Base-by-base conservation (phyloP, 1,139 yeast genomes). In the Yamadazyma oceani region DNA sequence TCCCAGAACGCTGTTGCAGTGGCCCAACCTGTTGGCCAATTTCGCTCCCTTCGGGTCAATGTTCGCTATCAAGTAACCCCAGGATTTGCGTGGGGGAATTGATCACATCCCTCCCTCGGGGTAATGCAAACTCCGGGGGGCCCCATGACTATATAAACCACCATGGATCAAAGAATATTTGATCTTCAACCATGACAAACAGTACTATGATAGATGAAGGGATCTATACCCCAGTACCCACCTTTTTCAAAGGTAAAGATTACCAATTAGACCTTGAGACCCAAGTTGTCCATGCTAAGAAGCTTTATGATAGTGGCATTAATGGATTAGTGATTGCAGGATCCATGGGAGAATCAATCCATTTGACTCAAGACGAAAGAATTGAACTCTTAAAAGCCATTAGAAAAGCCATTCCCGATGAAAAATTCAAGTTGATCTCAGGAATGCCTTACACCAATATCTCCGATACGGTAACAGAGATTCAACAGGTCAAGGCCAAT, bases 321-420 rank as follows among this genome's bases (percentile, higher is more conserved):
- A 52, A 56, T 35, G 80, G 80, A 12, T 54, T 70, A 8, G 75
- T 73, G 8, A 49, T 74, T 12, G 59, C 71, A 45, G 81, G 80
- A 3, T 72, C 80, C 24, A 73, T 64, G 52, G 74, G 73, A 9
- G 73, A 67, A 48, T 58, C 64, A 17, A 57, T 64, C 12, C 67
- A 66, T 43, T 50, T 59, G 45, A 64, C 62, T 5, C 55, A 52
- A 45, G 49, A 53, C 41, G 78, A 68, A 45, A 52, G 73, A 39
- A 46, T 49, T n/a, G 34, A 48, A 1, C 42, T 64, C 8, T 48
- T 67, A n/a, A 41, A 38, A 7, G 42, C 51, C 5, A 35, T 55
- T 9, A 53, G 50, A 38, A 44, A 45, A 8, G 61, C 56, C 0
- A 43, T 65, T n/a, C 67, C 68, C 14, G 63, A 55, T 29, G 32